Evolutionary conservation across 192 early-diverging fungal genomes (phyloP).

Genomic region (Entomortierella chlamydospora): DNA sequence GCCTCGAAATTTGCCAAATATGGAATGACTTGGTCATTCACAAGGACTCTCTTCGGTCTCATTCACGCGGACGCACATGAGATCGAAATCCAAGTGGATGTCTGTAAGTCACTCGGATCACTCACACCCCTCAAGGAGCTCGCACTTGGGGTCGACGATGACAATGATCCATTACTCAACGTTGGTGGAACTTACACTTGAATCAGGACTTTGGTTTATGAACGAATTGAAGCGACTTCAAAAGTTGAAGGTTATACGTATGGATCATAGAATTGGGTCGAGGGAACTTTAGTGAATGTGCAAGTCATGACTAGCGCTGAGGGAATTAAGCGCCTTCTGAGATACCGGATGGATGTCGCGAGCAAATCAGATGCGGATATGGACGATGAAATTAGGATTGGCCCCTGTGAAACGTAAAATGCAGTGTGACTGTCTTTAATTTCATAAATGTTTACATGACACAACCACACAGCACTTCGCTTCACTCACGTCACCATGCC

Average conservation of each 20-base stretch:
- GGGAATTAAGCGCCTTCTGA: too few species aligned
- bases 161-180: neutral
- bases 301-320: neutral
- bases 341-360: too few species aligned
- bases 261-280: constrained; percentile 14
- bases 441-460: too few species aligned
- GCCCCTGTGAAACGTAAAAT: too few species aligned
- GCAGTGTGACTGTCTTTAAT: too few species aligned
- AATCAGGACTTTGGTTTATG: constrained; percentile 4
- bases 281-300: constrained; percentile 9
- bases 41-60: neutral
- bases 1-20: too few species aligned
- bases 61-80: too few species aligned
- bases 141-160: neutral
- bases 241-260: constrained; percentile 9
- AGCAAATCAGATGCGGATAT: too few species aligned
- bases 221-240: constrained; percentile 1
- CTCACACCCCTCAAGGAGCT: constrained; percentile 7
- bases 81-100: neutral
- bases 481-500: too few species aligned
- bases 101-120: constrained; percentile 1
- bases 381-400: too few species aligned
- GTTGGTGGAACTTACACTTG: neutral
- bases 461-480: too few species aligned
- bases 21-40: neutral